Percentiles rank a stretch among this genome's conserved stretches.
These are phyloP conservation scores for Acacia acuminata DNA, from an alignment of 306 rosid genomes.

Conservation along the genomic window DNA sequence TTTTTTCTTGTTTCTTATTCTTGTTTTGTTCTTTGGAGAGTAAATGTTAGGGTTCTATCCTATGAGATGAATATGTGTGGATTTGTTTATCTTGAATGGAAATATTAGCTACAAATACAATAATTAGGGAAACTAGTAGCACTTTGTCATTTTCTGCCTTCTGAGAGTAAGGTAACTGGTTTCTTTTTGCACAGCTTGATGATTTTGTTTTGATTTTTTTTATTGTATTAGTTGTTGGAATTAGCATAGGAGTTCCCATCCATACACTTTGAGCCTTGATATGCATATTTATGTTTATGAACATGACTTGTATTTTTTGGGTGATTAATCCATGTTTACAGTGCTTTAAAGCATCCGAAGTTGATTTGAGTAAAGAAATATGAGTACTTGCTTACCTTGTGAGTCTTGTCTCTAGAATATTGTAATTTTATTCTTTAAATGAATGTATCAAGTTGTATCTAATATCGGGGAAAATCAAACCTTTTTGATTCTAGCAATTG, in stretches of 20 bases:
- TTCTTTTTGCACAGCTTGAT: background rate
- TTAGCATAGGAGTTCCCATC: background rate
- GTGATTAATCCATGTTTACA: constrained; percentile 34
- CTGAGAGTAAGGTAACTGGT: background rate
- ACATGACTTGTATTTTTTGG: background rate
- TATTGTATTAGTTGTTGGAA: background rate
- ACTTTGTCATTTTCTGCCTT: background rate
- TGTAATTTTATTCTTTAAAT: too few relatives aligned
- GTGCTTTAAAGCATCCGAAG: constrained; percentile 80
- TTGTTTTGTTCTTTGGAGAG: background rate
- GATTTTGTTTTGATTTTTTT: background rate
- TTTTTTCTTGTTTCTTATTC: background rate
- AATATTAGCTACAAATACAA: too few relatives aligned
- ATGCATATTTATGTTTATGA: background rate
- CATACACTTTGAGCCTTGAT: background rate
- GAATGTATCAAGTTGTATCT: too few relatives aligned
- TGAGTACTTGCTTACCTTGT: constrained; percentile 86
- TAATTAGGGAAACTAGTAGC: background rate
- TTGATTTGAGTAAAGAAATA: constrained; percentile 70
- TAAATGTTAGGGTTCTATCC: background rate
- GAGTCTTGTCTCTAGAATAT: constrained; percentile 44
- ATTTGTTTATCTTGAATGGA: background rate
- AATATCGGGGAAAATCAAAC: too few relatives aligned
- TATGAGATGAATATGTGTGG: background rate
- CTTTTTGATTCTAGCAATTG: too few relatives aligned